Conservation (phyloP, 441 rosid species). For the Croton laevigatus region DNA sequence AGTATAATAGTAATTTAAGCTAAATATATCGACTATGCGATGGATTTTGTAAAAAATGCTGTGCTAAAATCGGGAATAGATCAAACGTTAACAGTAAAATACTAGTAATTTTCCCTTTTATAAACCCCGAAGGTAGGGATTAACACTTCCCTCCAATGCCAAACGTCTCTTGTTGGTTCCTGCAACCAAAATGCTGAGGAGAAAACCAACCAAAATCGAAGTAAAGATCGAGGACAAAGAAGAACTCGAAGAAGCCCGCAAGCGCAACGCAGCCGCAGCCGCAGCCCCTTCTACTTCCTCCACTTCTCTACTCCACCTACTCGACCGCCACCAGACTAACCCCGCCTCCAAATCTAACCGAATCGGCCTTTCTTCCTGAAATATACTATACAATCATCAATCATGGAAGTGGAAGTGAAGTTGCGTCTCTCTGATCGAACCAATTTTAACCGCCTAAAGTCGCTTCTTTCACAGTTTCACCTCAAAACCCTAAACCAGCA, state of each 20-base stretch:
- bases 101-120: neutral
- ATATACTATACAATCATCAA: neutral
- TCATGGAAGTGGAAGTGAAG: constrained; percentile 82
- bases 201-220: constrained; percentile 79
- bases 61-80: too few relatives aligned
- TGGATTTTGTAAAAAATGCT: too few relatives aligned
- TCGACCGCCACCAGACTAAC: constrained; percentile 44
- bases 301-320: constrained; percentile 45
- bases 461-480: constrained; percentile 53
- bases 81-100: too few relatives aligned
- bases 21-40: too few relatives aligned
- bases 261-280: constrained; percentile 24
- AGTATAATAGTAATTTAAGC: too few relatives aligned
- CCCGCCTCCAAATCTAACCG: constrained; percentile 56
- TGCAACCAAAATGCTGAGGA: constrained; percentile 58
- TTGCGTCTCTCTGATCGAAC: constrained; percentile 49
- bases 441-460: constrained; percentile 41
- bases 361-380: constrained; percentile 52
- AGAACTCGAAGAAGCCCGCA: constrained; percentile 74
- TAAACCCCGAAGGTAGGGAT: neutral
- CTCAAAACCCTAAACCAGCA: constrained; percentile 57
- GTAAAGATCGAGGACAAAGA: constrained; percentile 80
- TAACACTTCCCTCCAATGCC: neutral
- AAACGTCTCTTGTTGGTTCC: neutral
- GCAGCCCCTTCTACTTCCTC: constrained; percentile 28